Evolutionary conservation across 1,284 basidiomycete genomes (phyloP), one percentile per base, ranked within the genome.

Genomic region (Blastosporella zonata): DNA sequence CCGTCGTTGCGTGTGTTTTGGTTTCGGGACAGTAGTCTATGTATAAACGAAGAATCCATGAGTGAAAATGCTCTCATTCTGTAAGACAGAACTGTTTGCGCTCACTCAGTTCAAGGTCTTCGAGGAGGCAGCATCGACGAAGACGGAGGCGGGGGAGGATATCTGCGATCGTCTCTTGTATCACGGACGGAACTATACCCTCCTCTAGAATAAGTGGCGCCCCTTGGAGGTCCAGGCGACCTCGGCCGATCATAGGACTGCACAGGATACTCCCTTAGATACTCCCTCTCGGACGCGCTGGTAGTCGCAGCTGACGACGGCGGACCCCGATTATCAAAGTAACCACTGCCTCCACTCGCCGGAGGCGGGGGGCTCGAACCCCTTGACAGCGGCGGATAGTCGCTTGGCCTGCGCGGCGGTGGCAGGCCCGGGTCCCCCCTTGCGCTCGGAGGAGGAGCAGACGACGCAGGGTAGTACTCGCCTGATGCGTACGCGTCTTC

Each of bases 381-480:
- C n/a, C 52, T 41, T 18, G 51, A 23, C 10, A 43, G 31, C 1
- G 46, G 23, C 9, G 54, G 52, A 17, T 56, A 56, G 8, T 25
- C 43, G 6, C 36, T 44, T 29, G 15, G 40, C 25, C 52, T 44
- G 13, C 53, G 43, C 7, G 44, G 37, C 3, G 52, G 49, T 6
- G 52, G 49, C 21, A 28, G 38, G 8, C 44, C 44, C 7, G 46
- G 27, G 10, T 43, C 51, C 12, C 49, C 51, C 20, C 49, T 33
- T 3, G 29, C 22, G 15, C 27, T 41, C 27, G 34, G 36, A 1
- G 29, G 18, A 28, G 37, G 6, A 1, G 17, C 5, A 13, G 46
- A 17, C 15, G 49, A 59, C 1, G 64, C 60, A 2, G 68, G 60
- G 45, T 68, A 67, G 37, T 62, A 64, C 5, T 54, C 58, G 17